phyloP scores from a whole-genome alignment of 768 basidiomycete species.

The Calocybe indica region DNA sequence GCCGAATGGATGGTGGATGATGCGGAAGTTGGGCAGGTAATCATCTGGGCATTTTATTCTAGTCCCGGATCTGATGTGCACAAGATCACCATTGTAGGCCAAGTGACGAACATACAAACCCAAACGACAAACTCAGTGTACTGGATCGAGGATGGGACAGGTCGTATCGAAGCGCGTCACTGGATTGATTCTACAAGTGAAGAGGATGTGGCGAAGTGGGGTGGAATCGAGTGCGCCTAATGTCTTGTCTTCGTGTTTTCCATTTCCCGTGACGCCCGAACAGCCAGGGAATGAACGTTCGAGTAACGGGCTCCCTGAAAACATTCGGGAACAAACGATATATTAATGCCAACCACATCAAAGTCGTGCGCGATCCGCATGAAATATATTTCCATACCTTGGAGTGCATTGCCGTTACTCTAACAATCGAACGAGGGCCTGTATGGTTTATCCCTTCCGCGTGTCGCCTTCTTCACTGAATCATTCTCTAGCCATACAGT shows the following conservation, averaged over 20 bases:
- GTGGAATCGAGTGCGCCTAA: conserved; percentile 36
- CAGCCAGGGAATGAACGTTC: conserved; percentile 67
- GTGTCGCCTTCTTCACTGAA: background rate
- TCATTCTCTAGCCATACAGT: conserved; percentile 21
- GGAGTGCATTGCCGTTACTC: conserved; percentile 65
- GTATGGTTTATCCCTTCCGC: conserved; percentile 29
- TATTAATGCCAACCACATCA: conserved; percentile 73
- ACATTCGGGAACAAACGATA: conserved; percentile 76
- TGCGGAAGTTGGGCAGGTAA: conserved; percentile 73
- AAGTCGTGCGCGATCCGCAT: conserved; percentile 59
- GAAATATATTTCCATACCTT: conserved; percentile 81
- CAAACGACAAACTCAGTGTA: conserved; percentile 82
- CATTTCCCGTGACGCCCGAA: conserved; percentile 1
- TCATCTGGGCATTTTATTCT: conserved; percentile 1
- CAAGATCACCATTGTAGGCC: conserved; percentile 71
- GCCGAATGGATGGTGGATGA: conserved; percentile 86
- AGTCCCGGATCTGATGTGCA: too few relatives aligned
- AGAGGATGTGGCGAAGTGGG: conserved; percentile 45
- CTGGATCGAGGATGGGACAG: conserved; percentile 82
- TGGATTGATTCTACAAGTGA: conserved; percentile 71
- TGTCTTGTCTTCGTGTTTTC: background rate
- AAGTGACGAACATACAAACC: conserved; percentile 59
- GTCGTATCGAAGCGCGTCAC: conserved; percentile 66
- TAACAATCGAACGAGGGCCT: conserved; percentile 61
- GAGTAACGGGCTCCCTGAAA: conserved; percentile 79